These are phyloP conservation scores for Crassisporium funariophilum DNA, from an alignment of 768 basidiomycete species.

Conservation along the genomic window DNA sequence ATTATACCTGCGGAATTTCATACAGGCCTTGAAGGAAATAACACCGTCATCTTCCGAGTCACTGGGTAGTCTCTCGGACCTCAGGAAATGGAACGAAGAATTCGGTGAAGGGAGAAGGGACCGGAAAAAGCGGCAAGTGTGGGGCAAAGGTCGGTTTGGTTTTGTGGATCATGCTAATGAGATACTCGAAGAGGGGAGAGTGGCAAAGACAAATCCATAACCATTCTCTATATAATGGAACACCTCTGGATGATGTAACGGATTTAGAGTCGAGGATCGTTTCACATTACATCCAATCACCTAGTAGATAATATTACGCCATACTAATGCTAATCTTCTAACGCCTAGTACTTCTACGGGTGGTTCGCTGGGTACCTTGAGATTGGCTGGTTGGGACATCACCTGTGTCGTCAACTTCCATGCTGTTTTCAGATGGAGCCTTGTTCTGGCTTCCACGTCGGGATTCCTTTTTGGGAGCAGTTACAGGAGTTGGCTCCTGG, in stretches of 20 bases:
- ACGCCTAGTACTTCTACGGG: slow-evolving; percentile 29
- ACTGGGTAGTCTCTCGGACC: slow-evolving; percentile 69
- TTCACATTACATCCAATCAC: neutral
- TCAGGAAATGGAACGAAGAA: slow-evolving; percentile 91
- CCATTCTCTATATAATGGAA: slow-evolving; percentile 8
- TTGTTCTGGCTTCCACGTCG: slow-evolving; percentile 15
- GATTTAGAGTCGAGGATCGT: slow-evolving; percentile 4
- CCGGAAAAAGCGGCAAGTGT: slow-evolving; percentile 67
- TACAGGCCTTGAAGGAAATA: slow-evolving; percentile 85
- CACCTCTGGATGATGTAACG: slow-evolving; percentile 5
- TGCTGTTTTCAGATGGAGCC: slow-evolving; percentile 27
- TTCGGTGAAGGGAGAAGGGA: slow-evolving; percentile 85
- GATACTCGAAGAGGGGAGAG: slow-evolving; percentile 42
- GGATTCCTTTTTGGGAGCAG: slow-evolving; percentile 14
- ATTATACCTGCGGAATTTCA: slow-evolving; percentile 52
- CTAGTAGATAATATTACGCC: slow-evolving; percentile 8
- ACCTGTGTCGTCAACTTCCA: slow-evolving; percentile 46
- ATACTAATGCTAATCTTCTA: slow-evolving; percentile 3
- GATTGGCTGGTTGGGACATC: slow-evolving; percentile 21
- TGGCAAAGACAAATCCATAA: slow-evolving; percentile 28
- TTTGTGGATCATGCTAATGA: slow-evolving; percentile 57
- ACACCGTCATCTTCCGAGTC: slow-evolving; percentile 87
- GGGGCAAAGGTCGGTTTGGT: slow-evolving; percentile 89
- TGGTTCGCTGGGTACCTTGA: slow-evolving; percentile 26
- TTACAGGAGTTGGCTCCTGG: slow-evolving; percentile 30